A percentile compares a stretch with the other conserved stretches of the same genome.
phyloP scores from a whole-genome alignment of 352 stramenopile genomes.

The Pythium rhizo-oryzae region DNA sequence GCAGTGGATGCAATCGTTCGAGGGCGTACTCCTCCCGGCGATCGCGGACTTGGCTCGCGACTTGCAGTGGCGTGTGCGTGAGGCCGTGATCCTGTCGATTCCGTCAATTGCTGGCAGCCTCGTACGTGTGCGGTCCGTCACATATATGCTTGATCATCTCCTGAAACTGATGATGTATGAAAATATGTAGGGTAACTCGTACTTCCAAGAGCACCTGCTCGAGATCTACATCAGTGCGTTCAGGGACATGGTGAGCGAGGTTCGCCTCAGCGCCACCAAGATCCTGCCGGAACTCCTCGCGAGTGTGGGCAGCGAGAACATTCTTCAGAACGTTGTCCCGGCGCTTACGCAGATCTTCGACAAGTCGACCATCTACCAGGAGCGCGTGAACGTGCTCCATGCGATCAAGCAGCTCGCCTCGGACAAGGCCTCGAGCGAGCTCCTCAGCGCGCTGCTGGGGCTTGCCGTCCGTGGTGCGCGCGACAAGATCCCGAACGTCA shows the following conservation, averaged over 20 bases:
- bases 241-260: slow-evolving; percentile 93
- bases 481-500: slow-evolving; percentile 90
- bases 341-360: slow-evolving; percentile 82
- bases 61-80: slow-evolving; percentile 94
- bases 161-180: too few relatives aligned
- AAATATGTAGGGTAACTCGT: slow-evolving; percentile 52
- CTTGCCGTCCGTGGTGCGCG: slow-evolving; percentile 73
- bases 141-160: too few relatives aligned
- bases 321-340: slow-evolving; percentile 83
- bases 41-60: slow-evolving; percentile 93
- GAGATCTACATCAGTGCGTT: slow-evolving; percentile 92
- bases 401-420: slow-evolving; percentile 72
- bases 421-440: slow-evolving; percentile 72
- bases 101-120: slow-evolving; percentile 91
- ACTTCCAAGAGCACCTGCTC: slow-evolving; percentile 87
- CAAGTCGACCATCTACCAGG: slow-evolving; percentile 86
- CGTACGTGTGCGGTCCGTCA: slow-evolving; percentile 36
- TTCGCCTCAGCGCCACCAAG: slow-evolving; percentile 93
- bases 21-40: slow-evolving; percentile 71
- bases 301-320: slow-evolving; percentile 80
- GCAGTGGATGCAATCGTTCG: slow-evolving; percentile 91
- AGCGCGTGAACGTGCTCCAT: slow-evolving; percentile 85
- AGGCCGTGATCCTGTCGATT: slow-evolving; percentile 91
- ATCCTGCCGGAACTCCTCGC: slow-evolving; percentile 77
- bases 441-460: slow-evolving; percentile 62